A percentile compares a stretch with the other conserved stretches of the same genome.
phyloP scores from a whole-genome alignment of 495 filamentous ascomycete species.

The Neurospora sp. region DNA sequence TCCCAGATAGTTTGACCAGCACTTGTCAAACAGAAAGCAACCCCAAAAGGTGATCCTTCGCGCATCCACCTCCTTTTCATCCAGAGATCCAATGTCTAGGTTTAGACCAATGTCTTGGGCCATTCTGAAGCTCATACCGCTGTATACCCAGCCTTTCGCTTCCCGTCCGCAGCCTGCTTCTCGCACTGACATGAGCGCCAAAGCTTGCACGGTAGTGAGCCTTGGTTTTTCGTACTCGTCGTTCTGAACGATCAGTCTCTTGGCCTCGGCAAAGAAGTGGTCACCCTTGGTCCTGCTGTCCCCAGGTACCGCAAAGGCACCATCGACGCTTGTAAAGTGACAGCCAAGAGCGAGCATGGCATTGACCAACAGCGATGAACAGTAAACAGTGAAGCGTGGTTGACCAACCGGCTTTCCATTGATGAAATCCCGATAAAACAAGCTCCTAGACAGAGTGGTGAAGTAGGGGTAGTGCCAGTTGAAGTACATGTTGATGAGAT shows the following conservation, averaged over 20 bases:
- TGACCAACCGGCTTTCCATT: slow-evolving; percentile 42
- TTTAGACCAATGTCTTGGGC: slow-evolving; percentile 89
- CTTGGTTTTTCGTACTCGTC: slow-evolving; percentile 88
- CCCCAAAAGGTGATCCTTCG: slow-evolving; percentile 93
- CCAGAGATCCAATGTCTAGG: slow-evolving; percentile 64
- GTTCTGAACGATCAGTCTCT: slow-evolving; percentile 76
- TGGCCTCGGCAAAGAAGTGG: slow-evolving; percentile 94
- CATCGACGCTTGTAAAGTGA: slow-evolving; percentile 76
- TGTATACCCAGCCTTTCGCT: slow-evolving; percentile 95
- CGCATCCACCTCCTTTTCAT: slow-evolving; percentile 80
- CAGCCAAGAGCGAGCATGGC: slow-evolving; percentile 94
- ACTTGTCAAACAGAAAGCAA: slow-evolving; percentile 97
- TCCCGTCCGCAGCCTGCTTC: slow-evolving; percentile 94
- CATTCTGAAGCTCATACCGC: slow-evolving; percentile 98
- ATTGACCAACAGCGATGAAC: slow-evolving; percentile 83
- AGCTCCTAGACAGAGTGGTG: slow-evolving; percentile 76
- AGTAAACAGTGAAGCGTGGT: slow-evolving; percentile 55
- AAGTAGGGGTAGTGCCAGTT: slow-evolving; percentile 98
- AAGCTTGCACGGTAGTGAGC: slow-evolving; percentile 87
- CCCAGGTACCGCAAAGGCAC: slow-evolving; percentile 55
- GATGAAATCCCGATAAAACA: slow-evolving; percentile 83
- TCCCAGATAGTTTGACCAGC: slow-evolving; percentile 97
- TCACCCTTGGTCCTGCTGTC: slow-evolving; percentile 85
- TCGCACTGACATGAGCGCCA: slow-evolving; percentile 91
- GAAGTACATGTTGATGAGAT: slow-evolving; percentile 96